Conservation (phyloP, 805 yeast species). For the Lachancea waltii region DNA sequence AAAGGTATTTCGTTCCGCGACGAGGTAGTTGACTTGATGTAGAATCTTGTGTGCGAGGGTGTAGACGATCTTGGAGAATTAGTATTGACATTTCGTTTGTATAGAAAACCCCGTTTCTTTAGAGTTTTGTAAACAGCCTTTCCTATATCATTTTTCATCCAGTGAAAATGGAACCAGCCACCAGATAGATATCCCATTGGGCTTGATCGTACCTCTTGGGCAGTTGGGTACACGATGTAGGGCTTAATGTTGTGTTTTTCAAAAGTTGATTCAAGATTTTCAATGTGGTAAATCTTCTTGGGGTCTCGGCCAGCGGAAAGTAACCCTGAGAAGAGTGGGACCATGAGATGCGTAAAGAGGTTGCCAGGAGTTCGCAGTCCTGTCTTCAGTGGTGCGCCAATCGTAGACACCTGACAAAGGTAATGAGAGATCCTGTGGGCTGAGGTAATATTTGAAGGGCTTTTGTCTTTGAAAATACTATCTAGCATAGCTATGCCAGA, state of each 20-base stretch:
- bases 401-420: constrained; percentile 33
- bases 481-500: constrained; percentile 7
- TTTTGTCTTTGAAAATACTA: constrained; percentile 11
- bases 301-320: constrained; percentile 2
- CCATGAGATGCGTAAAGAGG: constrained; percentile 23
- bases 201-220: constrained; percentile 17
- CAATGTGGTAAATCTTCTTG: constrained; percentile 3
- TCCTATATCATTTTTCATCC: constrained; percentile 9
- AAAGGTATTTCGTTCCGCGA: constrained; percentile 9
- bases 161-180: constrained; percentile 30
- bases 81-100: constrained; percentile 18
- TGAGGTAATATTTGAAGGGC: constrained; percentile 24
- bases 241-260: constrained; percentile 13
- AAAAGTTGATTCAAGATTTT: constrained; percentile 1
- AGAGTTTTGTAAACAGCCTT: constrained; percentile 15
- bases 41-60: constrained; percentile 63
- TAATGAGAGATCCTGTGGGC: constrained; percentile 17
- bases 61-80: not conserved
- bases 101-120: constrained; percentile 17
- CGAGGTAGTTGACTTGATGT: constrained; percentile 45
- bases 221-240: constrained; percentile 26
- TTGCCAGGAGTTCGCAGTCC: constrained; percentile 12
- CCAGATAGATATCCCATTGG: constrained; percentile 20
- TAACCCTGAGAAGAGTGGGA: constrained; percentile 18
- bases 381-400: constrained; percentile 20